Base-by-base conservation (phyloP, 2,329 filamentous ascomycete genomes). In the Fusarium transvaalense region DNA sequence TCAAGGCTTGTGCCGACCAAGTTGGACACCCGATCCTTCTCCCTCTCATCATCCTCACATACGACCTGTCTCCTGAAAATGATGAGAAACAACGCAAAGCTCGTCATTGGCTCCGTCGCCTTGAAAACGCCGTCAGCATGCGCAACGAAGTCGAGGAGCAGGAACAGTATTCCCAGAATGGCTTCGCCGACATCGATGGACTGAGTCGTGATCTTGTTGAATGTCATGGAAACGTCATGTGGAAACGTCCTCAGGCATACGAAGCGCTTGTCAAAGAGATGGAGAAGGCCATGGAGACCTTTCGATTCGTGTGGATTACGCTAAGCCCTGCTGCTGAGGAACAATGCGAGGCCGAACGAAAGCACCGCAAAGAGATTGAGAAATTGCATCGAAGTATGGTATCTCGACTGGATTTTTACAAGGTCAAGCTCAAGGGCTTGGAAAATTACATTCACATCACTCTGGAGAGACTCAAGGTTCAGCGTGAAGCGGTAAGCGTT, bases 391-490 rank as follows among this genome's bases (percentile, higher is more conserved):
- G 79, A 52, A 86, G 82, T 73, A 85, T 90, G 81, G 48, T 78
- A 7, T 80, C 83, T 14, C 78, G 88, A 38, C 76, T 89, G 35
- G 85, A 89, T 48, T 90, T 90, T 71, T 88, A 89, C 78, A 81
- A 81, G 62, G 83, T 83, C 52, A 90, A 90, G 79, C 79, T 89
- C 17, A 85, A 84, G 69, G 88, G 88, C 7, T 81, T 89, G 68
- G 86, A 89, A 72, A 87, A 87, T 65, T 90, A 90, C 66, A 86
- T 88, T 15, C 83, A 87, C 67, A 89, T 86, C 2, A 89, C 88
- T 34, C 78, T 90, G 27, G 84, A 89, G 75, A 80, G 88, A 48
- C 74, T 90, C 39, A 84, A 87, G 51, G 87, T 90, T 42, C 88
- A 90, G 78, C 81, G 87, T 27, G 85, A 86, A 67, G 87, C 87